These are phyloP conservation scores for Scleroderma citrinum DNA, from an alignment of 768 basidiomycete genomes.

Conservation along the genomic window DNA sequence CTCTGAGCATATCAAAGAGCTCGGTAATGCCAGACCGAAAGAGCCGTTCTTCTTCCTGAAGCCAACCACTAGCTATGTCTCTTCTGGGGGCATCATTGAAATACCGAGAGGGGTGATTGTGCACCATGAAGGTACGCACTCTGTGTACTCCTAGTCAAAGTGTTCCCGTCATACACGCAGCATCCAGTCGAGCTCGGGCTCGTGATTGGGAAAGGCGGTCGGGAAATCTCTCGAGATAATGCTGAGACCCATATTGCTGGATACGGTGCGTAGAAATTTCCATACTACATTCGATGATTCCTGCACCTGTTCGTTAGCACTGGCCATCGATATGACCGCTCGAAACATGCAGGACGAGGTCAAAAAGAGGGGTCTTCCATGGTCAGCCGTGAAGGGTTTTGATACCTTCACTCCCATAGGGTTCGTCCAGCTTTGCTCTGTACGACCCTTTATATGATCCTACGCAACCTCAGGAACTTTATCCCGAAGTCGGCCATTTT, in stretches of 20 bases:
- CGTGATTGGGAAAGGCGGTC: constrained; percentile 84
- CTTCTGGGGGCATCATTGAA: constrained; percentile 73
- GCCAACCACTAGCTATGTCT: constrained; percentile 85
- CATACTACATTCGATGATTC: background rate
- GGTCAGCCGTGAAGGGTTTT: constrained; percentile 96
- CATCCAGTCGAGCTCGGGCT: constrained; percentile 86
- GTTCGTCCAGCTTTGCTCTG: constrained; percentile 33
- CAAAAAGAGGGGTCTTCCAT: constrained; percentile 92
- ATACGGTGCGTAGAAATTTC: constrained; percentile 55
- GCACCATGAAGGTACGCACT: constrained; percentile 79
- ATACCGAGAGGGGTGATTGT: constrained; percentile 78
- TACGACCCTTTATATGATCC: background rate
- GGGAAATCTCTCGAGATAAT: constrained; percentile 69
- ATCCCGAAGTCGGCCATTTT: constrained; percentile 65
- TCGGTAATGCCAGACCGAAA: constrained; percentile 77
- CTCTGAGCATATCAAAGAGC: constrained; percentile 84
- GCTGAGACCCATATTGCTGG: constrained; percentile 84
- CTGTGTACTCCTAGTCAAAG: too few species aligned
- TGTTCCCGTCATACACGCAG: background rate
- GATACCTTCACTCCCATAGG: constrained; percentile 94
- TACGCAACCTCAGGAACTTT: constrained; percentile 48
- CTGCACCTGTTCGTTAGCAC: constrained; percentile 40
- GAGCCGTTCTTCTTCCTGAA: constrained; percentile 99
- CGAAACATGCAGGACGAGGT: constrained; percentile 92
- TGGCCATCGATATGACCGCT: constrained; percentile 95